Base-by-base conservation (phyloP, 768 basidiomycete genomes). In the Calocera cornea region DNA sequence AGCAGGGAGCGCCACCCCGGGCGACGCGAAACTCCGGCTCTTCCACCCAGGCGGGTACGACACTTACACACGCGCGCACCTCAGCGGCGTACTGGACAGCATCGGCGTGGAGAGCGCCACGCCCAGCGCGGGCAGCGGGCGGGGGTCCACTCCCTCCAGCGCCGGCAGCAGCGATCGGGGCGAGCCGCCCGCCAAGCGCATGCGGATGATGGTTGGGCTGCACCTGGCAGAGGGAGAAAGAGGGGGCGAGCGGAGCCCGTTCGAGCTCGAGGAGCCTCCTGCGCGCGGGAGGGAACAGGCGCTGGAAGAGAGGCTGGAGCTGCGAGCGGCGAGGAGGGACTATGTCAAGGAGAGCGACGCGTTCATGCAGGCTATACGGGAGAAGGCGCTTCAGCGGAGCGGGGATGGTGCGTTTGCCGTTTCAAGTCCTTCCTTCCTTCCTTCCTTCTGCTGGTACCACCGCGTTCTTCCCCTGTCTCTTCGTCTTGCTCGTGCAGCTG, bases 41-140 rank as follows among this genome's bases (percentile, higher is more conserved):
- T 97, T 98, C 78, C 89, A 93, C 73, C 54, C 54, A 10, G 90
- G 94, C 65, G 87, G 92, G 70, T 98, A 97, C 73, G 95, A 99
- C 76, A 97, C 95, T 0, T 95, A 90, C 74, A 99, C 95, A 1
- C 85, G 93, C 49, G 90, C 95, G 24, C 92, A 97, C 74, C 84
- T 98, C 47, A 92, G 92, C 1, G 92, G 90, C 0, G 84, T 98
- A 78, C 93, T 95, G 1, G 95, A 97, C 71, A 91, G 92, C 1
- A 95, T 97, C 69, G 93, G 92, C n/a, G 73, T 76, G 27, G 75
- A 74, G 65, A 34, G 68, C 19, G 64, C 66, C 66, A 70, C 54
- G 11, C 54, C 54, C 27, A 60, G 54, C 54, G 54, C 54, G 54
- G 54, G 54, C 5, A 60, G 54, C 22, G 54, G 27, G 54, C 8